Evolutionary conservation across 169 alveolate species (phyloP), one percentile per base, ranked within the genome.

Genomic region (Plasmodium vivax): DNA sequence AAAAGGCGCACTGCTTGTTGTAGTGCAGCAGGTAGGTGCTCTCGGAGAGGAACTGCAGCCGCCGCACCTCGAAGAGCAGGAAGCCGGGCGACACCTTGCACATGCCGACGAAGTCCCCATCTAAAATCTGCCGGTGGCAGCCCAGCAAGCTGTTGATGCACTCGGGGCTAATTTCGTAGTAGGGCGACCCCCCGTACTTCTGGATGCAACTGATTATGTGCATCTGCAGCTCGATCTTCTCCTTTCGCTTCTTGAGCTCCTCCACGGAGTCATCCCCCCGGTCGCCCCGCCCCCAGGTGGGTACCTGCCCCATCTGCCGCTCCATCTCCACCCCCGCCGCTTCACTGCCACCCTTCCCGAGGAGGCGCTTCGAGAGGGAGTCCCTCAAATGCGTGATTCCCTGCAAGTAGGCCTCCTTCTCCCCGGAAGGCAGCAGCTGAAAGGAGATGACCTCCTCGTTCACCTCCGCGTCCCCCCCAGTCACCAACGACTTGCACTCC

Each of bases 111-210:
- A 81, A 81, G 41, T 92, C 95, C 3, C 79, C 83, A 82, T 92
- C 47, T 8, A 74, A 56, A n/a, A 92, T 82, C 30, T 30, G 8
- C 79, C 82, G 82, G 73, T 72, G 82, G 12, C 92, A 92, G 32
- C 8, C 56, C 36, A 92, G 41, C 62, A 92, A 34, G 6, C 51
- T 82, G 32, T 43, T 74, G 3, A 81, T 92, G 47, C 95, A 92
- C 1, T 82, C 56, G 34, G 27, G 45, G 30, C 45, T n/a, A 36
- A 92, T 71, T 92, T 92, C 95, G 43, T 82, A 92, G 51, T 77
- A 92, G 2, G 95, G 95, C 7, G 95, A 92, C 27, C 92, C 51
- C 47, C 77, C 36, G 72, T 79, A 92, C 83, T 92, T 82, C 51
- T 82, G 81, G 51, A 82, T 47, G 32, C 95, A 92, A 9, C 51